Evolutionary conservation across 495 filamentous ascomycete genomes (phyloP).

Genomic region (Aspergillus cavernicola): DNA sequence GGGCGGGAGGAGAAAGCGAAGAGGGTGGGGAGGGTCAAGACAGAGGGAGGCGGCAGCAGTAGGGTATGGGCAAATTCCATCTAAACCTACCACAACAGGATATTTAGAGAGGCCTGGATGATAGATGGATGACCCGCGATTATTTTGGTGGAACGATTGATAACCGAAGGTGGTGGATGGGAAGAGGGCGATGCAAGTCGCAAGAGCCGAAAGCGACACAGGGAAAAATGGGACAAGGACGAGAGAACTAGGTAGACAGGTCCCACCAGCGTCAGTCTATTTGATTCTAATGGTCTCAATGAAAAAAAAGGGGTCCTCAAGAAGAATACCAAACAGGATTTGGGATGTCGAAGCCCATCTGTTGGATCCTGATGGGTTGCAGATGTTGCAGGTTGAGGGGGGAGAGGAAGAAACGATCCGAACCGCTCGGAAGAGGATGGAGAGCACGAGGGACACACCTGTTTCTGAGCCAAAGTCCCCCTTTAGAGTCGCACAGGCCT

Average conservation of each 20-base stretch:
- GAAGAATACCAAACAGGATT: conserved; percentile 10
- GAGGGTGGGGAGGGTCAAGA: conserved; percentile 24
- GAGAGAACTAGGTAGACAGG: conserved; percentile 24
- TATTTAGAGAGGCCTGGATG: conserved; percentile 23
- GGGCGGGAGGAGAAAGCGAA: conserved; percentile 23
- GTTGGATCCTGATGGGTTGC: conserved; percentile 34
- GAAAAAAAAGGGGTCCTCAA: conserved; percentile 17
- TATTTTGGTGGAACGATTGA: conserved; percentile 28
- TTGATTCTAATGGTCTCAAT: conserved; percentile 12
- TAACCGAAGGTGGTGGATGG: conserved; percentile 35
- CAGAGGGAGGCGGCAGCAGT: conserved; percentile 25
- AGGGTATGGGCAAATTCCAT: conserved; percentile 33
- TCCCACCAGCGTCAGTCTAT: conserved; percentile 29
- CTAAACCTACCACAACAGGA: conserved; percentile 43
- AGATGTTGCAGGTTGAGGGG: conserved; percentile 19
- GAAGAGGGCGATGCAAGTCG: conserved; percentile 35
- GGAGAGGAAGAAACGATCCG: conserved; percentile 27
- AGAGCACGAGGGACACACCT: conserved; percentile 38
- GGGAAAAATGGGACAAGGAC: conserved; percentile 29
- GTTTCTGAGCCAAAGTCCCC: conserved; percentile 23
- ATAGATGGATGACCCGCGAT: conserved; percentile 40
- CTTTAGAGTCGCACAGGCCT: conserved; percentile 31
- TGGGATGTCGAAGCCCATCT: conserved; percentile 25
- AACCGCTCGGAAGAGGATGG: conserved; percentile 39
- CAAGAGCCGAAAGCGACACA: conserved; percentile 39